These are phyloP conservation scores for Globisporangium mamillatum DNA, from an alignment of 352 stramenopile genomes.

Conservation along the genomic window DNA sequence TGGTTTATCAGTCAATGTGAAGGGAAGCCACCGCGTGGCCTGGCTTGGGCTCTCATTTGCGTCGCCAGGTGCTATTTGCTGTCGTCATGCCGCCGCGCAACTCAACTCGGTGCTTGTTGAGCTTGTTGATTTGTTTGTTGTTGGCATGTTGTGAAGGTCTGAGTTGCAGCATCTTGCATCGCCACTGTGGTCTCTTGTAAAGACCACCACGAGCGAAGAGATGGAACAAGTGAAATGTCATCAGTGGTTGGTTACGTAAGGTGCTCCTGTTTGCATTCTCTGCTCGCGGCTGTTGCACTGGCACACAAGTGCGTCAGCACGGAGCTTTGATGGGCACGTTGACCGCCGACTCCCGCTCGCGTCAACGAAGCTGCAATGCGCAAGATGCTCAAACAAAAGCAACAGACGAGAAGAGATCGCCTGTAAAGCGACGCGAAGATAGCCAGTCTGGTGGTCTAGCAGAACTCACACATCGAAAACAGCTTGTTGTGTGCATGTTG, in stretches of 20 bases:
- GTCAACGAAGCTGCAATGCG: not conserved
- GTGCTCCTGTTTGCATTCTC: not conserved
- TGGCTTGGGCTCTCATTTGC: not conserved
- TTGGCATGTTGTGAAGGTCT: not conserved
- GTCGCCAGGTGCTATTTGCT: not conserved
- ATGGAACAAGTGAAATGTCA: not conserved
- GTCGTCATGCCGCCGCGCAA: not conserved
- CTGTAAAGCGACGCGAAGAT: not conserved
- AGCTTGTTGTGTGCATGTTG: not conserved
- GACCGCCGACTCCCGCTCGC: not conserved
- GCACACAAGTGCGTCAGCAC: not conserved
- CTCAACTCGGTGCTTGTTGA: not conserved
- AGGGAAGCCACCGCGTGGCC: not conserved
- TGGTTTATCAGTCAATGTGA: not conserved
- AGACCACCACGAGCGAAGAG: not conserved
- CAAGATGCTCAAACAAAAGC: not conserved
- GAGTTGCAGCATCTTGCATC: not conserved
- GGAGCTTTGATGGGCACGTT: not conserved
- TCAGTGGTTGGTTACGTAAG: not conserved
- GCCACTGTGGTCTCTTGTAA: not conserved
- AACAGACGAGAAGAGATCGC: not conserved
- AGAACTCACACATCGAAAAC: not conserved
- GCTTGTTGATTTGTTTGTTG: not conserved
- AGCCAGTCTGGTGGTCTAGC: slow-evolving; percentile 2
- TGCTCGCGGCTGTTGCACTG: not conserved